phyloP scores from a whole-genome alignment of 805 yeast genomes.

The Teunomyces funiuensis region DNA sequence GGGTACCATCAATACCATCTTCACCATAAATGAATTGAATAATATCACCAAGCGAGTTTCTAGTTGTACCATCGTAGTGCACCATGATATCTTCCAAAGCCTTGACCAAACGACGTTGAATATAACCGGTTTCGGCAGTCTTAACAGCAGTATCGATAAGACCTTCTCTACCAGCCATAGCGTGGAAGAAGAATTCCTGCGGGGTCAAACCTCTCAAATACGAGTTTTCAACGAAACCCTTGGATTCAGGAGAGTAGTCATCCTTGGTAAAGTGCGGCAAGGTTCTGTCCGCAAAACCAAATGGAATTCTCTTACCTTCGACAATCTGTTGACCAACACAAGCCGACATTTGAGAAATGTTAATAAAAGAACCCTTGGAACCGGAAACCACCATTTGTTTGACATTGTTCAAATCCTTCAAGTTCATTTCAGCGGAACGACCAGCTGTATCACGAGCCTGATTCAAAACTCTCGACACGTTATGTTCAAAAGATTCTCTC shows the following conservation, averaged over 20 bases:
- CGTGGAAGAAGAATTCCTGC: conserved; percentile 98
- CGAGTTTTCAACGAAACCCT: conserved; percentile 97
- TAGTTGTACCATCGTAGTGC: conserved; percentile 96
- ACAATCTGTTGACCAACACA: conserved; percentile 99
- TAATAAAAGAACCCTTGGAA: conserved; percentile 97
- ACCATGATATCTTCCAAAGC: conserved; percentile 98
- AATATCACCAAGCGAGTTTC: conserved; percentile 95
- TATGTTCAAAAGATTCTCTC: conserved; percentile 97
- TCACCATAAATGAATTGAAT: conserved; percentile 98
- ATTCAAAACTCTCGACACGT: conserved; percentile 89
- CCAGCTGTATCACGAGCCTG: conserved; percentile 99
- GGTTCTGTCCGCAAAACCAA: conserved; percentile 94
- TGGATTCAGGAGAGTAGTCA: conserved; percentile 97
- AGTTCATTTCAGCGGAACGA: conserved; percentile 94
- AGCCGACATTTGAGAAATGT: conserved; percentile 99
- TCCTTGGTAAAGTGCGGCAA: conserved; percentile 98
- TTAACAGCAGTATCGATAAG: conserved; percentile 98
- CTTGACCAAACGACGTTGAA: conserved; percentile 95
- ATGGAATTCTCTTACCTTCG: conserved; percentile 98
- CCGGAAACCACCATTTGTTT: conserved; percentile 99
- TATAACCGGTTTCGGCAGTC: conserved; percentile 98
- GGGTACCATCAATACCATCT: conserved; percentile 98
- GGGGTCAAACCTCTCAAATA: conserved; percentile 97
- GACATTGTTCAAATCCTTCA: conserved; percentile 92
- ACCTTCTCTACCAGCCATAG: conserved; percentile 99